phyloP scores from a whole-genome alignment of 129 eudicot genomes.

The Kitagawia praeruptora region DNA sequence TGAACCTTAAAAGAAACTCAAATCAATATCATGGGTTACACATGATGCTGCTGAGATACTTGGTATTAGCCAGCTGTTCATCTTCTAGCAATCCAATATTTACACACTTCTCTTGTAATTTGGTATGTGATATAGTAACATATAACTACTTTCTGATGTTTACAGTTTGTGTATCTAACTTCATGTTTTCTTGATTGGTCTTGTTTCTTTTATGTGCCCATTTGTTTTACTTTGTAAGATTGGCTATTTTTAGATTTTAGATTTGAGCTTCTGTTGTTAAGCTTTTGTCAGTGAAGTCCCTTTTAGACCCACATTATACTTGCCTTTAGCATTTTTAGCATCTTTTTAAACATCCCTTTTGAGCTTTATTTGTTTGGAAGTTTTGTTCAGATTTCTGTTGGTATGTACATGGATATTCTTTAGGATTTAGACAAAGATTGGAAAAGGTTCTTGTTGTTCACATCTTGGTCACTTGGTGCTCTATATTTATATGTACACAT shows the following conservation, averaged over 20 bases:
- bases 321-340: background rate
- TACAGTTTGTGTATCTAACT: background rate
- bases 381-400: background rate
- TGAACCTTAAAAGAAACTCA: background rate
- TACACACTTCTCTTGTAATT: background rate
- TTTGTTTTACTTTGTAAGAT: background rate
- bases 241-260: background rate
- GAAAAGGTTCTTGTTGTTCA: slow-evolving; percentile 6
- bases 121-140: background rate
- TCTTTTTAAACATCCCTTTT: background rate
- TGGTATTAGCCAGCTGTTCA: background rate
- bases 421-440: background rate
- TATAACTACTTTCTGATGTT: background rate
- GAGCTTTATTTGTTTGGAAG: background rate
- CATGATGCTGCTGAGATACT: background rate
- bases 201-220: background rate
- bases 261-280: background rate
- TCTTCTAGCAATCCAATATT: background rate
- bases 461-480: background rate
- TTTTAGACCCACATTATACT: slow-evolving; percentile 5
- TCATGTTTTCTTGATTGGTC: background rate
- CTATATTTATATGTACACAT: background rate
- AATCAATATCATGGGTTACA: background rate
- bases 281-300: background rate
- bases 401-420: background rate